phyloP scores from a whole-genome alignment of 1,284 basidiomycete genomes.

The Leccinum solheimii region DNA sequence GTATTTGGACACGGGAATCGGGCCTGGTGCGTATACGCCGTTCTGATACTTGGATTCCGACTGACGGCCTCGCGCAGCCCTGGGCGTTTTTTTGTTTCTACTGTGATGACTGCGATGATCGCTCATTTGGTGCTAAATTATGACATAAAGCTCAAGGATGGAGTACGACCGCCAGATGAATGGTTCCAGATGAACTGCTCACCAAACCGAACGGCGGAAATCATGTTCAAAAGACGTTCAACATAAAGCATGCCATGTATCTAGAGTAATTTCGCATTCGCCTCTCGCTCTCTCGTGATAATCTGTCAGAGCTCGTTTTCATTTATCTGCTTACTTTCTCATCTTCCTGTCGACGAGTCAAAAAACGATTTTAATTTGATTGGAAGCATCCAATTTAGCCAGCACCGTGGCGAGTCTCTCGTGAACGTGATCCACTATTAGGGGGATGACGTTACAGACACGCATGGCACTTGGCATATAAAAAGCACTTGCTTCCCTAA shows the following conservation, averaged over 20 bases:
- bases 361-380: constrained; percentile 11
- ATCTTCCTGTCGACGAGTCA: neutral
- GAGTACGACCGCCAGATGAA: constrained; percentile 38
- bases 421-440: neutral
- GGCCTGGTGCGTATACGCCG: constrained; percentile 39
- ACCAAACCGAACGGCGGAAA: constrained; percentile 31
- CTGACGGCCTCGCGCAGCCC: constrained; percentile 29
- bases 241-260: constrained; percentile 10
- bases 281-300: constrained; percentile 12
- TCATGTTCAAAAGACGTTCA: constrained; percentile 34
- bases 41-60: neutral
- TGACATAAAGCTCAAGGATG: constrained; percentile 38
- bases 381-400: constrained; percentile 10
- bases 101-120: constrained; percentile 37
- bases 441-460: neutral
- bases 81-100: constrained; percentile 41
- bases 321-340: neutral
- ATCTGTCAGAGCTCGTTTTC: neutral
- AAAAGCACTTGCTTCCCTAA: neutral
- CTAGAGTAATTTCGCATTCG: constrained; percentile 15
- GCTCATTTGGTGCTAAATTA: constrained; percentile 40
- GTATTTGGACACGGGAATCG: constrained; percentile 45
- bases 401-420: neutral
- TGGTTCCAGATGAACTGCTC: constrained; percentile 39
- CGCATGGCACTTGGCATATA: neutral